Conservation (phyloP, 75 land plant species). For the Cryptomeria japonica region DNA sequence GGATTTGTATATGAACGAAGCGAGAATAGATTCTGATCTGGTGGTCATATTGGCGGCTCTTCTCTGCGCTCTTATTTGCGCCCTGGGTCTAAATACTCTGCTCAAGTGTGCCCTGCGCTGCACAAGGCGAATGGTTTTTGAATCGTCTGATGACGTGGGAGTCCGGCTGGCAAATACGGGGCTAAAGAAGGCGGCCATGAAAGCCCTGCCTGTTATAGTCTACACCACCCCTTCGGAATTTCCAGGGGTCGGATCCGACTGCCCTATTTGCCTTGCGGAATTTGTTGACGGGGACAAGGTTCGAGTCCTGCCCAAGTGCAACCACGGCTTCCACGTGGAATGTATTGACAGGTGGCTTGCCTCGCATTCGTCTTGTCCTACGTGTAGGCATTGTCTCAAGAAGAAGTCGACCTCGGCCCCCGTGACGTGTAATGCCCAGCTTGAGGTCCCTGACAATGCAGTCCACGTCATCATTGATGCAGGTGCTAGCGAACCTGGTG, state of each 20-base stretch:
- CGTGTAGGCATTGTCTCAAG: conserved; percentile 21
- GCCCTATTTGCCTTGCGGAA: conserved; percentile 23
- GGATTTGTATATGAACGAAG: conserved; percentile 3
- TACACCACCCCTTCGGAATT: background rate
- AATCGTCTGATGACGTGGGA: conserved; percentile 13
- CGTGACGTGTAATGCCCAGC: background rate
- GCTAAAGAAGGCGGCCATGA: conserved; percentile 1
- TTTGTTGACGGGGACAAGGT: conserved; percentile 20
- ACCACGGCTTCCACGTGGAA: conserved; percentile 24
- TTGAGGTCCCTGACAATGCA: too few species aligned
- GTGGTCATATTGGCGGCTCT: conserved; percentile 63
- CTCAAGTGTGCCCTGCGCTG: conserved; percentile 44
- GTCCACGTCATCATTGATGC: too few species aligned
- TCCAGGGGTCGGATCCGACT: conserved; percentile 6
- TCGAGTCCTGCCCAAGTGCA: conserved; percentile 21
- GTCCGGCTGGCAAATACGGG: conserved; percentile 12
- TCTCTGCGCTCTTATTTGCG: conserved; percentile 57
- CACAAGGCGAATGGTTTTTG: conserved; percentile 18
- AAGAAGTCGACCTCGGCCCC: background rate
- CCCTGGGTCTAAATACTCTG: conserved; percentile 47
- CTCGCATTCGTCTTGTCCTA: conserved; percentile 23
- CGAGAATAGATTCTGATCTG: conserved; percentile 58
- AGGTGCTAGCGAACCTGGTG: too few species aligned
- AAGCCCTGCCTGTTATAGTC: background rate
- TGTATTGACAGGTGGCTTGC: conserved; percentile 33